phyloP scores from a whole-genome alignment of 306 rosid species.

The Dalbergia cochinchinensis region DNA sequence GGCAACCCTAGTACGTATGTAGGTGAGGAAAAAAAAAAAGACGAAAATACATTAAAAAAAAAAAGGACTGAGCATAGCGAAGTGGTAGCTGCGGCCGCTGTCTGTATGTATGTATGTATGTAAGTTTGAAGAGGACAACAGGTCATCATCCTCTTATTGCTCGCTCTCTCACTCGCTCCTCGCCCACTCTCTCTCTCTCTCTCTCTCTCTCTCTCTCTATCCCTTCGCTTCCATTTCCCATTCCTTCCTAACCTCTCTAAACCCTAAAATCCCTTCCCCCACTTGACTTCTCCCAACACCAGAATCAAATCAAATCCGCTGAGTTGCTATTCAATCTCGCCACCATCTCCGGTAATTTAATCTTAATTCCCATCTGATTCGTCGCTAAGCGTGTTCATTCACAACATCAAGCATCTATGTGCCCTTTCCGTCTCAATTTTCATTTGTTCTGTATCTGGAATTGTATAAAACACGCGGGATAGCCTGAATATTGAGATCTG shows the following conservation, averaged over 20 bases:
- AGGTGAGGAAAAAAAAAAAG: too few relatives aligned
- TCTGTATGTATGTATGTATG: background rate
- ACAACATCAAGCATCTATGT: background rate
- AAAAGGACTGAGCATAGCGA: too few relatives aligned
- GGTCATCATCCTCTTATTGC: too few relatives aligned
- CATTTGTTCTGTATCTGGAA: background rate
- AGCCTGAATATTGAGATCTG: background rate
- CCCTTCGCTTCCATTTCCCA: background rate
- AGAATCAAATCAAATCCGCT: constrained; percentile 3
- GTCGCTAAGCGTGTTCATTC: background rate
- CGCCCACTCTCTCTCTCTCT: too few relatives aligned
- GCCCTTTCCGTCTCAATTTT: background rate
- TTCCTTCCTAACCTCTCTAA: background rate
- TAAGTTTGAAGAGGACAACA: background rate
- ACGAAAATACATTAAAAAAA: too few relatives aligned
- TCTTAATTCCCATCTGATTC: constrained; percentile 15
- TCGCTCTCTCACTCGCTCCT: background rate
- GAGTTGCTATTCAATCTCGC: constrained; percentile 11
- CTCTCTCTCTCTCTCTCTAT: background rate
- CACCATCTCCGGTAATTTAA: background rate
- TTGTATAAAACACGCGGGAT: background rate
- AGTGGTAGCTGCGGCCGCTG: background rate
- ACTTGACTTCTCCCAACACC: background rate
- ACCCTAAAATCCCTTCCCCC: background rate
- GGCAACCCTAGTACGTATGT: too few relatives aligned